These are phyloP conservation scores for Dictyostelium purpureum DNA, from an alignment of 78 protist genomes.

Conservation along the genomic window DNA sequence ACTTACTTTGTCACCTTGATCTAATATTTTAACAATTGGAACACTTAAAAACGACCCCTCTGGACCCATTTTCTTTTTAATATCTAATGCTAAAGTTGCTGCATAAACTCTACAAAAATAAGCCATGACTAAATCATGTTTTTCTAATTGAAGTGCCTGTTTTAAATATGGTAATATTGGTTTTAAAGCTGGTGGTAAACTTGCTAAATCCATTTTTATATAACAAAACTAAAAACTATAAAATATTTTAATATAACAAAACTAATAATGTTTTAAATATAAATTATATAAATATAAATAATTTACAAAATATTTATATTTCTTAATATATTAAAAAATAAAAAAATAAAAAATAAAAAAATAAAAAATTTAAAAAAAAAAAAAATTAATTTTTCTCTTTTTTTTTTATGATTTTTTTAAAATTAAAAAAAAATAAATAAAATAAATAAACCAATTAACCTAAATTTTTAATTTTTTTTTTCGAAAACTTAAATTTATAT, in stretches of 20 bases:
- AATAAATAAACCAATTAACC: neutral
- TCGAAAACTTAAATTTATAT: no score
- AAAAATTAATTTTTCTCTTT: neutral
- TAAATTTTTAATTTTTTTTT: neutral
- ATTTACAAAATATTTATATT: neutral
- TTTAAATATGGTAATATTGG: slow-evolving; percentile 52
- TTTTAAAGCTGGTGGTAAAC: slow-evolving; percentile 66
- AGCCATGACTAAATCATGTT: slow-evolving; percentile 64
- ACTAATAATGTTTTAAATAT: neutral
- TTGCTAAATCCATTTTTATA: neutral
- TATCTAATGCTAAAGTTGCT: slow-evolving; percentile 31
- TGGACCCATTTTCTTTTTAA: slow-evolving; percentile 39
- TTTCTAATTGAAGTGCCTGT: slow-evolving; percentile 63
- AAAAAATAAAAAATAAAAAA: neutral
- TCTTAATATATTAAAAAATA: neutral
- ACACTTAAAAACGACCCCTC: slow-evolving; percentile 5
- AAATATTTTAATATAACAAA: neutral
- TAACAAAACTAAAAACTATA: neutral
- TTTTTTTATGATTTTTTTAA: neutral
- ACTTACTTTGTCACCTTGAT: slow-evolving; percentile 38
- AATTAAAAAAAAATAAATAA: neutral
- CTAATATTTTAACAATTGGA: slow-evolving; percentile 45
- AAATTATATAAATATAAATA: neutral
- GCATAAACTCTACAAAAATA: slow-evolving; percentile 74
- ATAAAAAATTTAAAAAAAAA: neutral